Evolutionary conservation across 441 rosid species (phyloP).

Genomic region (Populus hybrid): DNA sequence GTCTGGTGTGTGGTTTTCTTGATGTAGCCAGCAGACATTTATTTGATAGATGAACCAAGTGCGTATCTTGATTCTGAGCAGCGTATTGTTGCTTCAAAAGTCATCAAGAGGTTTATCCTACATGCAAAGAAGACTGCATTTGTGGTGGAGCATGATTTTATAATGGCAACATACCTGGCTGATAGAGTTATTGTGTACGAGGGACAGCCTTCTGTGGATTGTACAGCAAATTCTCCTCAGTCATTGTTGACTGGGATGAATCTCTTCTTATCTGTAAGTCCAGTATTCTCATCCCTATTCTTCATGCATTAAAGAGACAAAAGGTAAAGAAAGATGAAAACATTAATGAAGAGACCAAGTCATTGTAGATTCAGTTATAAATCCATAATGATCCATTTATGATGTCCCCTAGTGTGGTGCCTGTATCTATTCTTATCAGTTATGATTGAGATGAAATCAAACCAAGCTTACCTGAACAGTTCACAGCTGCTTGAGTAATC

Average conservation of each 20-base stretch:
- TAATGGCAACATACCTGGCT: constrained; percentile 93
- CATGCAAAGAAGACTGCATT: constrained; percentile 97
- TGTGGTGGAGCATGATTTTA: constrained; percentile 94
- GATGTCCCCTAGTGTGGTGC: no score
- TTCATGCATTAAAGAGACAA: not conserved
- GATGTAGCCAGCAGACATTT: constrained; percentile 95
- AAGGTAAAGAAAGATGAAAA: no score
- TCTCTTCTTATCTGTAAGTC: constrained; percentile 87
- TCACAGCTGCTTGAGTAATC: no score
- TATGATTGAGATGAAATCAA: no score
- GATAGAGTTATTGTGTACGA: constrained; percentile 93
- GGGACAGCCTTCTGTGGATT: constrained; percentile 82
- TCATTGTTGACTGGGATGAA: constrained; percentile 96
- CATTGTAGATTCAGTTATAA: no score
- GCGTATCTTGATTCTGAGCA: constrained; percentile 98
- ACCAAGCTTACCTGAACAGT: no score
- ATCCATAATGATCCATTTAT: no score
- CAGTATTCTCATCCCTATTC: not conserved
- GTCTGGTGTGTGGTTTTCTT: constrained; percentile 12
- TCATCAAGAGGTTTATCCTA: constrained; percentile 90
- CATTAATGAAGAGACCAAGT: no score
- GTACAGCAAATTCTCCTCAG: constrained; percentile 84
- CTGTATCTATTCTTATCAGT: no score
- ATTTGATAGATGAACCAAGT: constrained; percentile 95
- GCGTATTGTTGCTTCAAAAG: constrained; percentile 94